A percentile compares a stretch with the other conserved stretches of the same genome.
phyloP scores from a whole-genome alignment of 176 grass and related monocot genomes.

The Aegilops bicornis region DNA sequence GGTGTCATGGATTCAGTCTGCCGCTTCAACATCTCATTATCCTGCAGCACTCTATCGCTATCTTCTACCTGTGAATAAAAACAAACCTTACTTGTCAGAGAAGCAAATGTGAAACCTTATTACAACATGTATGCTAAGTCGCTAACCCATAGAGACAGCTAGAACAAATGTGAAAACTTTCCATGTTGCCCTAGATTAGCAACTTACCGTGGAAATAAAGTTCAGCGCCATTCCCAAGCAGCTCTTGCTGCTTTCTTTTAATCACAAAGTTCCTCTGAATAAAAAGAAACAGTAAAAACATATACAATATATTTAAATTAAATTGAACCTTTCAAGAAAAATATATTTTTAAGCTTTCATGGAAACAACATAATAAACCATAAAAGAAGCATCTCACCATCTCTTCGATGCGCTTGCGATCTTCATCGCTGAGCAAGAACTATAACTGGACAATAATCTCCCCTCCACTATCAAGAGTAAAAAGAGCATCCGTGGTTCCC shows the following conservation, averaged over 20 bases:
- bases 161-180: no score
- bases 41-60: no score
- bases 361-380: background rate
- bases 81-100: no score
- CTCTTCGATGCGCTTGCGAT: constrained; percentile 43
- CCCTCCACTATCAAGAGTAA: constrained; percentile 30
- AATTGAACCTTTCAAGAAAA: background rate
- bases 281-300: background rate
- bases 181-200: background rate
- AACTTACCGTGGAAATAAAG: constrained; percentile 33
- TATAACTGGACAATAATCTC: constrained; percentile 28
- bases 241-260: constrained; percentile 46
- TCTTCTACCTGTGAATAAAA: no score
- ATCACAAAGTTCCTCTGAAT: constrained; percentile 38
- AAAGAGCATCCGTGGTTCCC: constrained; percentile 36
- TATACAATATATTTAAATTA: background rate
- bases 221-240: constrained; percentile 13
- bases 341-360: background rate
- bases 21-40: no score
- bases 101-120: no score
- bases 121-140: no score
- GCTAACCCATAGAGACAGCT: no score
- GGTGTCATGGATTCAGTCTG: no score
- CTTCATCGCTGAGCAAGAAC: constrained; percentile 44
- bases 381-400: constrained; percentile 28